Percentiles rank a stretch among this genome's conserved stretches.
Conservation (phyloP, 768 basidiomycete genomes). For the Piloderma croceum region DNA sequence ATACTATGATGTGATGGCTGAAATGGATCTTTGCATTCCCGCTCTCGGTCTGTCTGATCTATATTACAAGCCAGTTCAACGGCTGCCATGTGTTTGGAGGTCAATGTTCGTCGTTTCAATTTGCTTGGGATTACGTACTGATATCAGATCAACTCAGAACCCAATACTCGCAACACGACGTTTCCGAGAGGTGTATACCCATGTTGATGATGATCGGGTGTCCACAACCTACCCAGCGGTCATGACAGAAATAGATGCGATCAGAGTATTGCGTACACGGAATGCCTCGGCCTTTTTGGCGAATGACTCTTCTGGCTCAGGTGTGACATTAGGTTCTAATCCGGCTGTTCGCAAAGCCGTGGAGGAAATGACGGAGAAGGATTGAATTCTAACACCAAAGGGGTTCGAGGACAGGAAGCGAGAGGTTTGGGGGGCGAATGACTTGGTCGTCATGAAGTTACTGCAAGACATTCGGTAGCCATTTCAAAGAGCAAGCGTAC, state of each 20-base stretch:
- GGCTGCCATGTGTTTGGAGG: constrained; percentile 35
- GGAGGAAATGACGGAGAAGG: constrained; percentile 23
- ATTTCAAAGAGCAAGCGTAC: too few species aligned
- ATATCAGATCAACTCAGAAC: constrained; percentile 19
- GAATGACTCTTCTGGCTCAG: too few species aligned
- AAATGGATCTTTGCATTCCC: constrained; percentile 37
- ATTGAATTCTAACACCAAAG: constrained; percentile 25
- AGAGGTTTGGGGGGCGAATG: constrained; percentile 28
- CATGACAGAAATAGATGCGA: constrained; percentile 33
- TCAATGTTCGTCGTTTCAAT: constrained; percentile 23
- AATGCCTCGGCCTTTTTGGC: constrained; percentile 21
- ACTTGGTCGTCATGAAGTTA: constrained; percentile 24
- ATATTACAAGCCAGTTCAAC: constrained; percentile 39
- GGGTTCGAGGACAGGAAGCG: constrained; percentile 26
- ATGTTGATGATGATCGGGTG: constrained; percentile 31
- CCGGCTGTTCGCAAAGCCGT: constrained; percentile 17
- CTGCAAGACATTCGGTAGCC: too few species aligned
- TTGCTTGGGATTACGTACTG: constrained; percentile 1
- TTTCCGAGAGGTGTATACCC: constrained; percentile 32
- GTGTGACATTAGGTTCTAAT: constrained; percentile 15
- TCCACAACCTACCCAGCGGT: constrained; percentile 35
- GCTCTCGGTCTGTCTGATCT: constrained; percentile 34
- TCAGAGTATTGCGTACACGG: constrained; percentile 32
- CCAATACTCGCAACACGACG: constrained; percentile 38
- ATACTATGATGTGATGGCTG: constrained; percentile 32